Evolutionary conservation across 805 yeast species (phyloP).

Genomic region (Candida ortonii): DNA sequence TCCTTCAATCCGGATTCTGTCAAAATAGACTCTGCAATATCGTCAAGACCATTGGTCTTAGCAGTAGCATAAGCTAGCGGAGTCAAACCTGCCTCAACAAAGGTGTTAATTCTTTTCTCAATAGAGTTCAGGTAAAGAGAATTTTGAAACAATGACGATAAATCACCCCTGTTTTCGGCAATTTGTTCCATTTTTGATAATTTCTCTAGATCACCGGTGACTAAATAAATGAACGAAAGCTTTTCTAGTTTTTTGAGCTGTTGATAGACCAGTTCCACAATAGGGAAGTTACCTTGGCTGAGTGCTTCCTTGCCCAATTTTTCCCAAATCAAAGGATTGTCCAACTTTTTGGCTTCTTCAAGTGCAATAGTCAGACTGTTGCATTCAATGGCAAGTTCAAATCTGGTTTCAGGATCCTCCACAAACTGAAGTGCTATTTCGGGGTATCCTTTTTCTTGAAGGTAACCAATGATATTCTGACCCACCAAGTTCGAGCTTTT

Average conservation of each 20-base stretch:
- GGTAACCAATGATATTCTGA: slow-evolving; percentile 91
- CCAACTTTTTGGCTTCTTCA: slow-evolving; percentile 77
- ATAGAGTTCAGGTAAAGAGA: slow-evolving; percentile 73
- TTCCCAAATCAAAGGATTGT: slow-evolving; percentile 71
- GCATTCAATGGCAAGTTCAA: slow-evolving; percentile 92
- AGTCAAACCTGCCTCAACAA: slow-evolving; percentile 72
- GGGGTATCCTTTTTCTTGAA: slow-evolving; percentile 94
- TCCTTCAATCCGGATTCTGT: slow-evolving; percentile 64
- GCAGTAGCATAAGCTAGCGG: slow-evolving; percentile 95
- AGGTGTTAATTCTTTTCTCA: slow-evolving; percentile 69
- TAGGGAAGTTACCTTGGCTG: slow-evolving; percentile 79
- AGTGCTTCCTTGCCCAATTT: slow-evolving; percentile 82
- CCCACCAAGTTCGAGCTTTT: slow-evolving; percentile 90
- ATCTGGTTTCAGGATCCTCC: slow-evolving; percentile 92
- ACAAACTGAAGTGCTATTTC: slow-evolving; percentile 97
- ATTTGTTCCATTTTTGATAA: slow-evolving; percentile 81
- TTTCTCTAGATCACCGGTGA: slow-evolving; percentile 76
- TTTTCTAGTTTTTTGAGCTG: slow-evolving; percentile 83
- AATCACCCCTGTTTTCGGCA: slow-evolving; percentile 84
- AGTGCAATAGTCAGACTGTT: slow-evolving; percentile 86
- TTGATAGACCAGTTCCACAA: slow-evolving; percentile 86
- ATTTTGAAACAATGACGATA: slow-evolving; percentile 76
- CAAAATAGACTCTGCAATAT: slow-evolving; percentile 68
- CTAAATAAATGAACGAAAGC: slow-evolving; percentile 81
- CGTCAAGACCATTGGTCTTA: slow-evolving; percentile 76